Evolutionary conservation across 2,329 filamentous ascomycete genomes (phyloP), one percentile per base, ranked within the genome.

Genomic region (Aspergillus chevalieri): DNA sequence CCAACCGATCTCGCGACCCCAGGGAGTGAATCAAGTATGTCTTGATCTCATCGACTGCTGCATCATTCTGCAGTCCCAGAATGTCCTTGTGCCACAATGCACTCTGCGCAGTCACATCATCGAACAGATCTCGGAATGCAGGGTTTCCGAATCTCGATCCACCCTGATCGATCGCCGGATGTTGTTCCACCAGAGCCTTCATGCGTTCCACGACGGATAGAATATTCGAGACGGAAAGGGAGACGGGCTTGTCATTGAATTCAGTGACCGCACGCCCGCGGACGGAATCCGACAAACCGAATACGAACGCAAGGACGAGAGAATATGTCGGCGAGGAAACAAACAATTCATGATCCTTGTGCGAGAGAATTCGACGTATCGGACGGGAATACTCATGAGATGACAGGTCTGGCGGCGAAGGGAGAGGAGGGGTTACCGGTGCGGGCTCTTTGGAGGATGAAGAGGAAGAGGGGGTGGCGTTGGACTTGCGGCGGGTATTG

Each of bases 141-240:
- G 90, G 91, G 72, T 98, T 98, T 43, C 93, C 94, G 67, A 98
- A 98, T 22, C 93, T 81, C 7, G 90, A 95, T 43, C 90, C 90
- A 26, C 83, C 86, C 43, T 91, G 87, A 55, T 97, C 90, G 57
- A 92, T 79, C 0, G 93, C 85, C 1, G 93, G 93, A 47, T 86
- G 84, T 46, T 78, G 73, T 12, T 77, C 72, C 4, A 95, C 78
- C 1, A 92, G 75, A 4, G 74, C 68, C 47, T 89, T 83, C 7
- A 87, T 81, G 47, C 84, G 78, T 30, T 85, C 78, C 9, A 98
- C 77, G 17, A 96, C 82, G 14, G 69, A 64, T 36, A 94, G 68
- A 28, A 97, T 80, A 12, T 79, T 77, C 51, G 74, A 74, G 47
- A 94, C 74, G 3, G 78, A 69, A 14, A 77, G 72, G 55, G 85